A percentile compares a stretch with the other conserved stretches of the same genome.
phyloP scores from a whole-genome alignment of 495 filamentous ascomycete species.

The Aspergillus sclerotiicarbonarius region DNA sequence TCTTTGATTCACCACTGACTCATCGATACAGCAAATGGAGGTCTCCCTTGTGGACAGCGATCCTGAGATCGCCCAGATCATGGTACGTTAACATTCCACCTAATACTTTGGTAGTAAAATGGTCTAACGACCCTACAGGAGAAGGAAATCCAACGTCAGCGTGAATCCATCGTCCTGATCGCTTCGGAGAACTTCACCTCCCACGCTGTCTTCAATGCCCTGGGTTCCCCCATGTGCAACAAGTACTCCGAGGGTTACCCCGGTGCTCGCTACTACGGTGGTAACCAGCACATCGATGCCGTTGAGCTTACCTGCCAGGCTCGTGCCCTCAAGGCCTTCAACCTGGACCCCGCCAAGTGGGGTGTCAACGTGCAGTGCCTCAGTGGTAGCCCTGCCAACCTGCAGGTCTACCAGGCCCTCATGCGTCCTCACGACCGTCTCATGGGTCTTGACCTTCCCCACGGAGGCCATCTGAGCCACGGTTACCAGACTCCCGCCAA shows the following conservation, averaged over 20 bases:
- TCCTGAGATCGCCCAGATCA: constrained; percentile 89
- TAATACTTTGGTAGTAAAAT: too few species aligned
- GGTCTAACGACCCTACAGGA: too few species aligned
- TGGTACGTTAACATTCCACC: constrained; percentile 61
- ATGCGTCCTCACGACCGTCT: constrained; percentile 95
- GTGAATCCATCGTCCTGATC: constrained; percentile 97
- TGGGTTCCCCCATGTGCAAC: constrained; percentile 99
- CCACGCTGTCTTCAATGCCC: constrained; percentile 90
- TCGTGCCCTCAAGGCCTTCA: constrained; percentile 90
- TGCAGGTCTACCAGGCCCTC: constrained; percentile 98
- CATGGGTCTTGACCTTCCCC: constrained; percentile 96
- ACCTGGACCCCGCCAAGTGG: constrained; percentile 84
- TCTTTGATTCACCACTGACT: constrained; percentile 47
- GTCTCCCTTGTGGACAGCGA: constrained; percentile 79
- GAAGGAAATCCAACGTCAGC: constrained; percentile 93
- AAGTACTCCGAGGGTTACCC: constrained; percentile 99
- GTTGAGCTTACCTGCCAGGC: constrained; percentile 95
- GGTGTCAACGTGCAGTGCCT: constrained; percentile 98
- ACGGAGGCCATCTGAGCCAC: constrained; percentile 97
- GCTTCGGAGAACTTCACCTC: constrained; percentile 99
- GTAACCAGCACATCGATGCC: constrained; percentile 97
- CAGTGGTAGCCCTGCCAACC: constrained; percentile 84
- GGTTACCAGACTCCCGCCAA: constrained; percentile 91
- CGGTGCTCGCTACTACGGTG: constrained; percentile 97
- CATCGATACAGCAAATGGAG: constrained; percentile 76